Percentiles rank a stretch among this genome's conserved stretches.
Evolutionary conservation across 2,329 filamentous ascomycete genomes (phyloP).

Genomic region (Orbilia ellipsospora): DNA sequence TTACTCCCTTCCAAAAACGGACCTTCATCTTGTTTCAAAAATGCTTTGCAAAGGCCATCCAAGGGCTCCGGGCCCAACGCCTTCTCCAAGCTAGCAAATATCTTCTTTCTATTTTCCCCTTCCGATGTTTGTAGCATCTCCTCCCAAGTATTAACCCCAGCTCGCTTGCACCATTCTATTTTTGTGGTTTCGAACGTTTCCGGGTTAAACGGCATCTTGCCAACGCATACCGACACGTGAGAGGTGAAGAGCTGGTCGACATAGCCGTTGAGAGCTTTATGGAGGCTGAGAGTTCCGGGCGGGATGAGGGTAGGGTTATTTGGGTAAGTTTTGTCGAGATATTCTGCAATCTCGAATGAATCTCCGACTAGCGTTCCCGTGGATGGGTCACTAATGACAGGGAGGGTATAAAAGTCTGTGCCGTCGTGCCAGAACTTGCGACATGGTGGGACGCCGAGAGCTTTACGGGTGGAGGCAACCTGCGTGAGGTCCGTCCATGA

Average conservation of each 20-base stretch:
- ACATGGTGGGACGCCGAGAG: slow-evolving; percentile 65
- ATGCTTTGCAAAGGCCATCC: slow-evolving; percentile 61
- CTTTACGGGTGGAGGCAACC: slow-evolving; percentile 66
- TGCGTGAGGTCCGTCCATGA: slow-evolving; percentile 68
- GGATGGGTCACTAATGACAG: slow-evolving; percentile 67
- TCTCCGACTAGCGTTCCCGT: slow-evolving; percentile 67
- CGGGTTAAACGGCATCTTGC: slow-evolving; percentile 67
- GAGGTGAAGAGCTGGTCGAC: slow-evolving; percentile 69
- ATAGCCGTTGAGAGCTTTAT: slow-evolving; percentile 68
- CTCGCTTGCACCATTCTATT: slow-evolving; percentile 67
- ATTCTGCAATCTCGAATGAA: slow-evolving; percentile 73
- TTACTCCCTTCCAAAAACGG: slow-evolving; percentile 61
- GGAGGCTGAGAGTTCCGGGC: slow-evolving; percentile 61
- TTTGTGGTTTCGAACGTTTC: slow-evolving; percentile 64
- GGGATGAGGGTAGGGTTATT: slow-evolving; percentile 66
- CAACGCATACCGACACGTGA: slow-evolving; percentile 63
- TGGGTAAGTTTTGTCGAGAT: slow-evolving; percentile 69
- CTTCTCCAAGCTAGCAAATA: slow-evolving; percentile 60
- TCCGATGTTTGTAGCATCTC: slow-evolving; percentile 59
- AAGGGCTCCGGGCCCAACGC: slow-evolving; percentile 55
- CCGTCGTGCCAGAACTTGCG: slow-evolving; percentile 69
- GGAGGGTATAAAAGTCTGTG: slow-evolving; percentile 71
- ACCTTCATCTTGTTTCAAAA: slow-evolving; percentile 59
- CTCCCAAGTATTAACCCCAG: slow-evolving; percentile 65
- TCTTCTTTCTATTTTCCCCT: slow-evolving; percentile 60